Evolutionary conservation across 2,329 filamentous ascomycete genomes (phyloP), one percentile per base, ranked within the genome.

Genomic region (Diaporthe citri): DNA sequence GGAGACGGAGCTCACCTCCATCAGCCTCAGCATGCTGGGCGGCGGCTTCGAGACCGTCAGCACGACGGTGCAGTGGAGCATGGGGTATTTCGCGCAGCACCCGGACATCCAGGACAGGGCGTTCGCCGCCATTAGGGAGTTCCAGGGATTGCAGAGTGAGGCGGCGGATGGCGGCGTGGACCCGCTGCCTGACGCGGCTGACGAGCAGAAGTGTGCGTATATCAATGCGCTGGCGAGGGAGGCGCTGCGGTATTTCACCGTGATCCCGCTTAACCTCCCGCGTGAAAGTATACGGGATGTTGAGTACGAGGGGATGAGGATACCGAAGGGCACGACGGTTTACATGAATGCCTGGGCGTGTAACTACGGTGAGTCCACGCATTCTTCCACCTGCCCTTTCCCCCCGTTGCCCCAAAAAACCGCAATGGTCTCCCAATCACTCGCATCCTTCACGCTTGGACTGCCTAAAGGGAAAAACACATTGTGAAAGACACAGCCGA

Each of bases 201-300:
- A 89, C 77, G 90, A 92, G 80, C 90, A 92, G 77, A 92, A 91
- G 77, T 86, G 93, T 3, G 88, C 89, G 6, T 93, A 93, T 82
- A 85, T 93, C 74, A 91, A 90, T 0, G 91, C 91, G 0, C 80
- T 93, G 22, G 89, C 91, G 76, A 93, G 92, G 79, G 91, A 93
- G 79, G 88, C 90, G 22, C 85, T 92, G 7, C 88, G 91, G 52
- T 93, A 88, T 84, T 93, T 88, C 86, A 90, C 88, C 20, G 91
- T 93, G 20, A 90, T 93, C 74, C 91, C 90, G 22, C 90, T 93
- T 78, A 92, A 89, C 78, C 86, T 93, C 4, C 91, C 91, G 0
- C 86, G 91, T 20, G 88, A 89, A 28, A 89, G 84, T 76, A 90
- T 89, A 79, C 90, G 90, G 77, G 87, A 89, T 75, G 91, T 92